Conservation (phyloP, 192 early-diverging fungal genomes). For the Oehlia diaphana region DNA sequence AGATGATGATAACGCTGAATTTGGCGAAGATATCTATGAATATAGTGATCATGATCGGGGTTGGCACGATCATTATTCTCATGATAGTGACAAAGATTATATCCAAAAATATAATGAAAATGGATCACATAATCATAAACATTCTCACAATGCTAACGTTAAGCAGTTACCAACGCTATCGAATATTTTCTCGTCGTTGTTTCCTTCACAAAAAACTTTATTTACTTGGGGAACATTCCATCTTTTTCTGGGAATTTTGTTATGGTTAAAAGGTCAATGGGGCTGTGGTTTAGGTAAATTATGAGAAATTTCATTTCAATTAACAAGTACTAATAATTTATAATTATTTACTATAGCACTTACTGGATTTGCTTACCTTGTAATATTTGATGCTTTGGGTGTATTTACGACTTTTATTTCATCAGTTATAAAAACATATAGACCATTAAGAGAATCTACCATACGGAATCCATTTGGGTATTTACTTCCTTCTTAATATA, state of each 20-base stretch:
- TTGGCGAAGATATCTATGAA: too few relatives aligned
- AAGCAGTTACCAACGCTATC: slow-evolving; percentile 12
- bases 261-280: slow-evolving; percentile 46
- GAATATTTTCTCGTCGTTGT: slow-evolving; percentile 10
- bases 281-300: slow-evolving; percentile 46
- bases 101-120: too few relatives aligned
- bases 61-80: too few relatives aligned
- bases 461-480: slow-evolving; percentile 61
- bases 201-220: slow-evolving; percentile 52
- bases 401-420: slow-evolving; percentile 54
- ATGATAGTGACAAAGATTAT: too few relatives aligned
- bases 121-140: too few relatives aligned
- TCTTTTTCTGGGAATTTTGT: slow-evolving; percentile 39
- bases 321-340: slow-evolving; percentile 2
- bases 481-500: not conserved
- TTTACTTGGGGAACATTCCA: slow-evolving; percentile 55
- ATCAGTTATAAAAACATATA: slow-evolving; percentile 44
- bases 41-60: too few relatives aligned
- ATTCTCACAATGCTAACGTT: not conserved
- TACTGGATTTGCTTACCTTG: slow-evolving; percentile 49
- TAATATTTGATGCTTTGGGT: slow-evolving; percentile 62
- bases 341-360: slow-evolving; percentile 34
- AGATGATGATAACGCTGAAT: too few relatives aligned
- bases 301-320: not conserved
- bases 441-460: slow-evolving; percentile 42